phyloP scores from a whole-genome alignment of 108 stramenopile genomes.

The Epipyxis sp. region DNA sequence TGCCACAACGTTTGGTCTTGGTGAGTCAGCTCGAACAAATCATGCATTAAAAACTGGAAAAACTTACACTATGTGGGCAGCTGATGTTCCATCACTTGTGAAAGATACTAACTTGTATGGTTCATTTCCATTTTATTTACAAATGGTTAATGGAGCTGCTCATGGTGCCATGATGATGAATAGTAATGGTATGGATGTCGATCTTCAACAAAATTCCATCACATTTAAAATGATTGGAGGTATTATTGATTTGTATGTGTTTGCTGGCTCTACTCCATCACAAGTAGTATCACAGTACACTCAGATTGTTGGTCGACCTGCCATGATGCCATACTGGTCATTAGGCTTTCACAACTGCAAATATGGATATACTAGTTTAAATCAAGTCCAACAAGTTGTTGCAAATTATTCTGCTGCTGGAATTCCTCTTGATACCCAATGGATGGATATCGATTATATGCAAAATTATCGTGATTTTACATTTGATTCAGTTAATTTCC shows the following conservation, averaged over 20 bases:
- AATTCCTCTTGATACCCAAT: slow-evolving; percentile 43
- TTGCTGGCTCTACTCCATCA: slow-evolving; percentile 32
- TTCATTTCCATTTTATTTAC: slow-evolving; percentile 33
- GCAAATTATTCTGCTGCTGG: background rate
- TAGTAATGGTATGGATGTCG: slow-evolving; percentile 43
- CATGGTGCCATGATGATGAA: slow-evolving; percentile 38
- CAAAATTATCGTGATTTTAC: slow-evolving; percentile 43
- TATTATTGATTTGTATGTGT: slow-evolving; percentile 41
- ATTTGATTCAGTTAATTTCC: slow-evolving; percentile 32
- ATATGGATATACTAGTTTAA: slow-evolving; percentile 34
- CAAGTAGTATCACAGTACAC: slow-evolving; percentile 42
- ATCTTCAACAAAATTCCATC: background rate
- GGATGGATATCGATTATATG: slow-evolving; percentile 51
- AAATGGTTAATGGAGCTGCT: slow-evolving; percentile 11
- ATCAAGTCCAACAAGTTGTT: slow-evolving; percentile 26
- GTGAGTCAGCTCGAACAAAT: slow-evolving; percentile 28
- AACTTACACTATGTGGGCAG: slow-evolving; percentile 41
- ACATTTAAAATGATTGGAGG: slow-evolving; percentile 36
- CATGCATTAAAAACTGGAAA: slow-evolving; percentile 11
- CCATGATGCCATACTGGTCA: slow-evolving; percentile 41
- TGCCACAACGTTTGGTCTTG: slow-evolving; percentile 35
- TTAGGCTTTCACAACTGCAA: slow-evolving; percentile 47
- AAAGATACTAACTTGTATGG: slow-evolving; percentile 39
- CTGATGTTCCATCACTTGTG: slow-evolving; percentile 27
- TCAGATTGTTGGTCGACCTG: slow-evolving; percentile 34